Percentiles rank a stretch among this genome's conserved stretches.
phyloP scores from a whole-genome alignment of 352 stramenopile genomes.

The Chloridella minuta region DNA sequence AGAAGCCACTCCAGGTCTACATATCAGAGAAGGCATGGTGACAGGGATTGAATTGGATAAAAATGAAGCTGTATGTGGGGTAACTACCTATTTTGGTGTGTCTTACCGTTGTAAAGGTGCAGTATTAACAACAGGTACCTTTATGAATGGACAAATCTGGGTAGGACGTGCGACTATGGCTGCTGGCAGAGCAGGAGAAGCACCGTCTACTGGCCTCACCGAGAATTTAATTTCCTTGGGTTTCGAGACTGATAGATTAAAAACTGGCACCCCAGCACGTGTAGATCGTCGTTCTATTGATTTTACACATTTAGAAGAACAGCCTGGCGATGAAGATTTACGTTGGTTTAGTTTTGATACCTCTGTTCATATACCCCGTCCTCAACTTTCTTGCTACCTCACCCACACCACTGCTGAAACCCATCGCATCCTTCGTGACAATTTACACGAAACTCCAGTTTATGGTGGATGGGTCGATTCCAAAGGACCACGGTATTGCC shows the following conservation, averaged over 20 bases:
- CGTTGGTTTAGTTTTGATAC: not conserved
- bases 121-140: conserved; percentile 90
- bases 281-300: conserved; percentile 71
- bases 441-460: not conserved
- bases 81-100: not conserved
- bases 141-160: conserved; percentile 73
- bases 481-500: conserved; percentile 63
- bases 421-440: not conserved
- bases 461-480: conserved; percentile 17
- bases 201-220: not conserved
- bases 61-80: not conserved
- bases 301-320: conserved; percentile 39
- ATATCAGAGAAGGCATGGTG: conserved; percentile 53
- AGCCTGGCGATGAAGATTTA: conserved; percentile 27
- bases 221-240: not conserved
- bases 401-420: not conserved
- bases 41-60: not conserved
- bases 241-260: conserved; percentile 30
- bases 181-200: not conserved
- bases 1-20: conserved; percentile 35
- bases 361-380: not conserved
- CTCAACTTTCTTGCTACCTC: not conserved
- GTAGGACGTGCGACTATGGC: conserved; percentile 35
- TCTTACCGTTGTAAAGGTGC: not conserved
- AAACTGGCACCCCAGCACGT: conserved; percentile 80